These are phyloP conservation scores for Boletus rubescentipes DNA, from an alignment of 768 basidiomycete species.

Conservation along the genomic window DNA sequence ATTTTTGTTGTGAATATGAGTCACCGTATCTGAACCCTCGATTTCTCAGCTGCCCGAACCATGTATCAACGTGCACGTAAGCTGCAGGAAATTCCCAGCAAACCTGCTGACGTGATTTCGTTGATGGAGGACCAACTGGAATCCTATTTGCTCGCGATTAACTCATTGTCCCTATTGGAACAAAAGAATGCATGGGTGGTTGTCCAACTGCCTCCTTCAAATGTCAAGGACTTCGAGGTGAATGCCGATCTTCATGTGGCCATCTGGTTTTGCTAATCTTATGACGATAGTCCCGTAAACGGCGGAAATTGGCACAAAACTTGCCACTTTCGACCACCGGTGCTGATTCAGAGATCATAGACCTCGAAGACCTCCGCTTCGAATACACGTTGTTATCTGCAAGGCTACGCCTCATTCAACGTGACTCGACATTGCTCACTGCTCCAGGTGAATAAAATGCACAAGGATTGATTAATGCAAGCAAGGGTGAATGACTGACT, in stretches of 20 bases:
- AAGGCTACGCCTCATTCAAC: constrained; percentile 69
- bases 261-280: constrained; percentile 16
- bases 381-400: constrained; percentile 77
- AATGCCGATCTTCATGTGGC: constrained; percentile 21
- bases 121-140: constrained; percentile 70
- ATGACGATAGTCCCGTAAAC: constrained; percentile 58
- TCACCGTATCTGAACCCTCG: constrained; percentile 26
- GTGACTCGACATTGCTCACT: constrained; percentile 60
- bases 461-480: constrained; percentile 8
- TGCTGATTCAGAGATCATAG: constrained; percentile 70
- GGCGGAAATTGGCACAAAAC: constrained; percentile 66
- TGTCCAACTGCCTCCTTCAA: constrained; percentile 53
- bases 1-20: constrained; percentile 8
- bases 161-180: constrained; percentile 82
- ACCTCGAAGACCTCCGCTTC: constrained; percentile 74
- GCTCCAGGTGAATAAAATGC: constrained; percentile 56
- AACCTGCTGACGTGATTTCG: constrained; percentile 37
- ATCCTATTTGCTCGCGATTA: constrained; percentile 84
- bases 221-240: constrained; percentile 47
- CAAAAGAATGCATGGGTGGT: constrained; percentile 81
- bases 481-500: constrained; percentile 15
- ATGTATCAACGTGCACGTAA: constrained; percentile 94
- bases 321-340: constrained; percentile 77
- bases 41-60: constrained; percentile 68
- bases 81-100: constrained; percentile 47